A percentile compares a stretch with the other conserved stretches of the same genome.
Conservation (phyloP, 2,329 filamentous ascomycete species). For the Ophiognomonia clavigignenti-juglandacearum region DNA sequence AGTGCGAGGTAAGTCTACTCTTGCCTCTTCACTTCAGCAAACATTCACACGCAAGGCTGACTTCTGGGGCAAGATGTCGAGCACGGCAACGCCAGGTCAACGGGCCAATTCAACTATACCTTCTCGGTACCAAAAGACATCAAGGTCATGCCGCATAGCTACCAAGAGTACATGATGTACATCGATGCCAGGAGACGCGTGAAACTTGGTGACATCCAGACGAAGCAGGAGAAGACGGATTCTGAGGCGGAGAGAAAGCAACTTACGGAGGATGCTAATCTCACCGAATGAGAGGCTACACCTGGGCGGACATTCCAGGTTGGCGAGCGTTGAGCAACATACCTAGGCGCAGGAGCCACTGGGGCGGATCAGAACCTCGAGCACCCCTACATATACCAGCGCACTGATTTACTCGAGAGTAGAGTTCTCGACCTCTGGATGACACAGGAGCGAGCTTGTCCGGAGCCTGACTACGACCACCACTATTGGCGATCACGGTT, state of each 20-base stretch:
- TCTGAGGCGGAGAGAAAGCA: conserved; percentile 3
- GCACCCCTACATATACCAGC: too few species aligned
- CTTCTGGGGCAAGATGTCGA: conserved; percentile 49
- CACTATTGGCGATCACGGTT: too few species aligned
- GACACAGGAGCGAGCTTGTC: too few species aligned
- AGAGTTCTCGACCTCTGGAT: too few species aligned
- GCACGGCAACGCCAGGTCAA: conserved; percentile 54
- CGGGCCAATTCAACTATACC: conserved; percentile 73
- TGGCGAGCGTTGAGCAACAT: too few species aligned
- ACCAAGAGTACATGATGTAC: conserved; percentile 39
- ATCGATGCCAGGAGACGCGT: conserved; percentile 37
- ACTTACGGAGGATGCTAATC: conserved; percentile 8
- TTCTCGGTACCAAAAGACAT: conserved; percentile 33
- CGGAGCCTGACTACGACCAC: too few species aligned
- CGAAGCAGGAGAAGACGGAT: conserved; percentile 13
- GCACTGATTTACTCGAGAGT: too few species aligned
- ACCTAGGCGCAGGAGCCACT: too few species aligned
- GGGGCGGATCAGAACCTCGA: too few species aligned
- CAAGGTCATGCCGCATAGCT: conserved; percentile 32
- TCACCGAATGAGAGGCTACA: conserved; percentile 10
- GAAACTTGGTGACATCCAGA: conserved; percentile 24
- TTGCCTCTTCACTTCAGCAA: neutral
- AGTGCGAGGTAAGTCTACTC: conserved; percentile 39
- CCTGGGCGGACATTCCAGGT: too few species aligned
- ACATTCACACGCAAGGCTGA: conserved; percentile 1